Evolutionary conservation across 208 protist species (phyloP).

Genomic region (Acanthamoeba castellanii): DNA sequence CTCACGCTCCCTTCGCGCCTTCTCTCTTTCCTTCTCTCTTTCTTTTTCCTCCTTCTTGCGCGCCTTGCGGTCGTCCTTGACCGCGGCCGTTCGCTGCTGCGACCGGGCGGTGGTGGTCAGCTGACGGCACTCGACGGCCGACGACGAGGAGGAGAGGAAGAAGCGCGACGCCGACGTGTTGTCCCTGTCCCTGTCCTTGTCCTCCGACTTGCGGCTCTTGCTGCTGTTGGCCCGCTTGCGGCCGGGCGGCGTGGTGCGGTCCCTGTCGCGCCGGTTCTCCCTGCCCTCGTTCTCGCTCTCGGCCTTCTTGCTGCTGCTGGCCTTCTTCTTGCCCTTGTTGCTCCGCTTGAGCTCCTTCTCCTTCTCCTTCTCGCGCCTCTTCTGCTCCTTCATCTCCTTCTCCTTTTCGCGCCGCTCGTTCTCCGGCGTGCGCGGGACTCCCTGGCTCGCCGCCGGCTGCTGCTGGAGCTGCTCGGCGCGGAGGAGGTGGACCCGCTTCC

Average conservation of each 20-base stretch:
- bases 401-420: neutral
- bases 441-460: neutral
- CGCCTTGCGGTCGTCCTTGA: slow-evolving; percentile 6
- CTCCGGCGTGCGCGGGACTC: neutral
- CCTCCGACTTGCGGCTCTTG: slow-evolving; percentile 43
- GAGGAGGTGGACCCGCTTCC: neutral
- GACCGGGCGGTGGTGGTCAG: neutral
- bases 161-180: neutral
- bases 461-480: neutral
- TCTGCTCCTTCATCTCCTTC: neutral
- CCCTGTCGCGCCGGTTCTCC: neutral
- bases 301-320: neutral
- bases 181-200: slow-evolving; percentile 46
- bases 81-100: neutral
- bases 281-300: slow-evolving; percentile 49
- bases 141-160: slow-evolving; percentile 38
- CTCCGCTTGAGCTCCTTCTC: neutral
- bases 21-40: neutral
- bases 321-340: neutral
- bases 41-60: slow-evolving; percentile 41
- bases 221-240: slow-evolving; percentile 47
- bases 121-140: neutral
- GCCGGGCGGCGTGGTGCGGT: neutral
- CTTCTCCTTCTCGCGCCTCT: neutral
- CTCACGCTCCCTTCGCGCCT: neutral